phyloP scores from a whole-genome alignment of 257 asterid genomes.

The Ilex aquifolium region DNA sequence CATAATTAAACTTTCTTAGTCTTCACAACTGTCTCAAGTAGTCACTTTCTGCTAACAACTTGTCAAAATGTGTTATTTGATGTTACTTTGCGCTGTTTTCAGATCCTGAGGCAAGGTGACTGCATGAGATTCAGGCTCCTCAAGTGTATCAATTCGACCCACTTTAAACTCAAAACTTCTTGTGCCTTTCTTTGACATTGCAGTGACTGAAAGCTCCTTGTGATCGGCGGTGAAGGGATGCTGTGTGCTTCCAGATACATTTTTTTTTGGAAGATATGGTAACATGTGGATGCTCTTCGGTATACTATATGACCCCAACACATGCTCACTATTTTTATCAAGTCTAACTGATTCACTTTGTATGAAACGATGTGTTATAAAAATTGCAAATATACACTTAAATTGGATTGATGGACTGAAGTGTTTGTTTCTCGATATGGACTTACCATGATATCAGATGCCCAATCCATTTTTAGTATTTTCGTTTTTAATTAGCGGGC shows the following conservation, averaged over 20 bases:
- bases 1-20: too few relatives aligned
- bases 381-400: neutral
- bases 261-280: constrained; percentile 13
- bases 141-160: constrained; percentile 6
- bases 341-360: constrained; percentile 16
- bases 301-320: constrained; percentile 15
- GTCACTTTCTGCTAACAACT: neutral
- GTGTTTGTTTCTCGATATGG: too few relatives aligned
- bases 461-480: too few relatives aligned
- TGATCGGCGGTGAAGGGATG: constrained; percentile 20
- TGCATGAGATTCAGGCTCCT: constrained; percentile 14
- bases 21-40: neutral
- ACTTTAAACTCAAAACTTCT: constrained; percentile 6
- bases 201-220: constrained; percentile 29
- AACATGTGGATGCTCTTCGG: constrained; percentile 27
- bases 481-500: too few relatives aligned
- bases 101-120: constrained; percentile 34
- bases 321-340: constrained; percentile 9
- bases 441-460: too few relatives aligned
- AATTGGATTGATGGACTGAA: too few relatives aligned
- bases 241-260: constrained; percentile 7
- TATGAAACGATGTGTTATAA: neutral
- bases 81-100: constrained; percentile 6
- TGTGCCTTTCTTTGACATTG: constrained; percentile 26
- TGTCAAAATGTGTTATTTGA: neutral